Percentiles rank a stretch among this genome's conserved stretches.
Conservation (phyloP, 768 basidiomycete species). For the Suillus subalutaceus region DNA sequence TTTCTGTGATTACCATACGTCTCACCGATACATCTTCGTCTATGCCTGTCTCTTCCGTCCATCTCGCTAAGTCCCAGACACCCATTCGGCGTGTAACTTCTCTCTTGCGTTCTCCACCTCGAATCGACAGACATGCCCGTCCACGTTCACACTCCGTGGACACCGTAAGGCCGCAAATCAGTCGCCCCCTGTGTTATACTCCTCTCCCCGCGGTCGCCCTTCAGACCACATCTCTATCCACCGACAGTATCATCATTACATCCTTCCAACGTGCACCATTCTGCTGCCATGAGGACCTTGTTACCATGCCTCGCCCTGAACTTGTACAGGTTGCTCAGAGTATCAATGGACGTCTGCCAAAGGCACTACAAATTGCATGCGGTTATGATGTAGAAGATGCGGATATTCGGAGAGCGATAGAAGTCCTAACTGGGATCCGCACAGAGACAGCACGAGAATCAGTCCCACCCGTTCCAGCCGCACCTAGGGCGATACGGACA, state of each 20-base stretch:
- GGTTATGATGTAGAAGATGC: conserved; percentile 40
- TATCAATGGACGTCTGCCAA: conserved; percentile 62
- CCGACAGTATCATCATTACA: conserved; percentile 64
- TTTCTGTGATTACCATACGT: neutral
- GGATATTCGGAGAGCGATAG: conserved; percentile 57
- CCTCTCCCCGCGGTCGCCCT: conserved; percentile 50
- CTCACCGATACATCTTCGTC: neutral
- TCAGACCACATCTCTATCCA: conserved; percentile 53
- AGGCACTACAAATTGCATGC: conserved; percentile 50
- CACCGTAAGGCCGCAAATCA: conserved; percentile 17
- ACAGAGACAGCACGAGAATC: neutral
- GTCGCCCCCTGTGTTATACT: conserved; percentile 1
- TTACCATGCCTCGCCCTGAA: conserved; percentile 59
- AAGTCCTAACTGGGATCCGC: conserved; percentile 61
- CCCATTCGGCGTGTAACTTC: conserved; percentile 5
- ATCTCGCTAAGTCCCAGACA: neutral
- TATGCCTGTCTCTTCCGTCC: neutral
- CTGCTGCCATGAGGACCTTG: conserved; percentile 74
- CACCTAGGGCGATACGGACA: neutral
- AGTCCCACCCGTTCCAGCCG: neutral
- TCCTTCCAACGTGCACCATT: conserved; percentile 62
- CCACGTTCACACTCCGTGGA: conserved; percentile 20
- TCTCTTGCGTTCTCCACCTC: conserved; percentile 23
- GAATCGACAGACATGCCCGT: conserved; percentile 10
- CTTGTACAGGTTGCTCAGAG: conserved; percentile 54